Conservation (phyloP, 345 rosid genomes). For the Anastatica hierochuntica region DNA sequence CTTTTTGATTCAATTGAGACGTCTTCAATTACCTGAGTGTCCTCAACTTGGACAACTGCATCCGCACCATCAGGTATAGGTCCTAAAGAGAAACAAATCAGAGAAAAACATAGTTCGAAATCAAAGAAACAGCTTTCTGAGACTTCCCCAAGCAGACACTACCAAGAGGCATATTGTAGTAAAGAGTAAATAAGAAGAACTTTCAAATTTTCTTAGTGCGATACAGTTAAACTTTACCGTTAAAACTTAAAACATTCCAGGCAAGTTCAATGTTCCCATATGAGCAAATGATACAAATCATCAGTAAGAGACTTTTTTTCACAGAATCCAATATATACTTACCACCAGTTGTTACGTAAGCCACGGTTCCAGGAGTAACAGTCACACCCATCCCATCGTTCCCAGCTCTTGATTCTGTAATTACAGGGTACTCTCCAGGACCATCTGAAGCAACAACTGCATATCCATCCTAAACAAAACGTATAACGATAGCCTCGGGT, state of each 20-base stretch:
- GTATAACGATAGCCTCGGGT: not conserved
- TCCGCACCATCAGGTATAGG: conserved; percentile 97
- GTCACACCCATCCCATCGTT: conserved; percentile 76
- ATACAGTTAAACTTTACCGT: not conserved
- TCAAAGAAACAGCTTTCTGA: not conserved
- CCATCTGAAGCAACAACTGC: conserved; percentile 95
- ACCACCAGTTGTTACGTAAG: conserved; percentile 99
- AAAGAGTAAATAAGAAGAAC: no score
- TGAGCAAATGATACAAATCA: not conserved
- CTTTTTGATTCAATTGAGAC: conserved; percentile 31
- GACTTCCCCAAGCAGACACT: not conserved
- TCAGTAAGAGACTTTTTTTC: not conserved
- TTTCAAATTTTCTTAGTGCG: not conserved
- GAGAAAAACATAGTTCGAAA: not conserved
- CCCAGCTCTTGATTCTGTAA: conserved; percentile 95
- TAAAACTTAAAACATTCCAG: not conserved
- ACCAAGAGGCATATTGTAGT: not conserved
- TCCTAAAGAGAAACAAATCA: conserved; percentile 33
- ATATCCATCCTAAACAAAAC: conserved; percentile 65
- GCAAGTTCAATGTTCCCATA: no score
- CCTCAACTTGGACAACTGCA: conserved; percentile 96
- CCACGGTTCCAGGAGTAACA: conserved; percentile 84
- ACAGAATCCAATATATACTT: conserved; percentile 1
- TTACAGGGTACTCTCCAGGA: conserved; percentile 79
- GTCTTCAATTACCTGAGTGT: conserved; percentile 43